phyloP scores from a whole-genome alignment of 2,329 filamentous ascomycete genomes.

The Apiospora phragmitis region DNA sequence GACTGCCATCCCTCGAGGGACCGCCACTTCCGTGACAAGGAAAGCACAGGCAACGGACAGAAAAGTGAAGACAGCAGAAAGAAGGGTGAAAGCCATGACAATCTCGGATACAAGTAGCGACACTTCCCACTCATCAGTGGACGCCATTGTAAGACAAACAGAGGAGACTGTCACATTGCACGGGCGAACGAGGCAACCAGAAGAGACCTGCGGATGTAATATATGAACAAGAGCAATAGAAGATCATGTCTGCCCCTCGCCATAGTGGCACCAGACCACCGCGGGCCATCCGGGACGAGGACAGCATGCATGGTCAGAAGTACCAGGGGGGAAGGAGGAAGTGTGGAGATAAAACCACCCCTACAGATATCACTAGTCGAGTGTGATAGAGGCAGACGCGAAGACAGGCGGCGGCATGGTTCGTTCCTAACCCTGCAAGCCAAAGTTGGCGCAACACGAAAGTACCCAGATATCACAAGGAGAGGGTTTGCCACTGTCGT shows the following conservation, averaged over 20 bases:
- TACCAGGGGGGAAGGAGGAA: not conserved
- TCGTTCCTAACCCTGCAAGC: not conserved
- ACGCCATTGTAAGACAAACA: not conserved
- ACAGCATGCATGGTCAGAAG: not conserved
- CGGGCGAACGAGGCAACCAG: not conserved
- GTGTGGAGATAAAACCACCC: not conserved
- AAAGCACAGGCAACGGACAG: not conserved
- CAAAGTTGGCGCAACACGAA: not conserved
- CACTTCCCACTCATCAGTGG: not conserved
- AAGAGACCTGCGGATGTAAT: not conserved
- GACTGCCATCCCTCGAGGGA: not conserved
- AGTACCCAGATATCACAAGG: not conserved
- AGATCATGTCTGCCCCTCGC: not conserved
- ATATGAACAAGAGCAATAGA: not conserved
- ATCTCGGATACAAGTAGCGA: not conserved
- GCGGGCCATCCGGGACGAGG: not conserved
- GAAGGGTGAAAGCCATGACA: not conserved
- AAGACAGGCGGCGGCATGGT: not conserved
- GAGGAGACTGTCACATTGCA: not conserved
- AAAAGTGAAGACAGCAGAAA: not conserved
- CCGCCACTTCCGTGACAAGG: not conserved
- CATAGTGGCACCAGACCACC: too few relatives aligned
- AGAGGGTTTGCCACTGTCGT: not conserved
- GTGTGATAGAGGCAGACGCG: not conserved
- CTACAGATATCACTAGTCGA: not conserved